Evolutionary conservation across 2,329 filamentous ascomycete species (phyloP), one percentile per base, ranked within the genome.

Genomic region (Teratosphaeriaceae sp.): DNA sequence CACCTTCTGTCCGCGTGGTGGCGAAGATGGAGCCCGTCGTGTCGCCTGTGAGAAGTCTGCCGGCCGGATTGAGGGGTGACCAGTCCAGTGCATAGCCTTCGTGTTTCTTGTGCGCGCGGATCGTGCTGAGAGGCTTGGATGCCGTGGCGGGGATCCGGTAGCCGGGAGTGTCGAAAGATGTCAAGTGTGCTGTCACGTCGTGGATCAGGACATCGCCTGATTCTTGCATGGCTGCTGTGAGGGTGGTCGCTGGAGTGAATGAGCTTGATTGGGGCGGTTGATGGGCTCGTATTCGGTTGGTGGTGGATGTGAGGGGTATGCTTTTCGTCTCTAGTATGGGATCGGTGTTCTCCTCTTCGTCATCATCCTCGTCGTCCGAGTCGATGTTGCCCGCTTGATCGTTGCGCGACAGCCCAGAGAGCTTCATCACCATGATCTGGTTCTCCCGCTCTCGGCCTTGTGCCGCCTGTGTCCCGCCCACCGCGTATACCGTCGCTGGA

Each of bases 11-110:
- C 44, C 87, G 78, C 6, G 87, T 88, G 1, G 90, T 96, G 47
- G 82, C 74, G 66, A 88, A 97, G 61, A 98, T 96, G 48, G 84
- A 73, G 46, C 92, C 92, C 53, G 89, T 77, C 61, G 89, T 88
- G 67, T 98, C 92, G 50, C 92, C 92, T 0, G 90, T 96, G 35
- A 95, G 69, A 2, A 98, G 80, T 67, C 90, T 92, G 46, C 89
- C 89, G 36, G 82, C 76, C 0, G 88, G 79, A 35, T 86, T 76
- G 8, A 87, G 65, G 1, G 88, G 85, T 20, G 89, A 95, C 92
- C 92, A 98, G 68, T 96, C 92, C n/a, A 98, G 68, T 0, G 88
- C 92, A 64, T 97, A 98, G 38, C 92, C 92, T 72, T 98, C 92
- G 47, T 63, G 65, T 11, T 81, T 72, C 69, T 89, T 90, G 76